Base-by-base conservation (phyloP, 2,329 filamentous ascomycete species). In the Fusarium sp. region DNA sequence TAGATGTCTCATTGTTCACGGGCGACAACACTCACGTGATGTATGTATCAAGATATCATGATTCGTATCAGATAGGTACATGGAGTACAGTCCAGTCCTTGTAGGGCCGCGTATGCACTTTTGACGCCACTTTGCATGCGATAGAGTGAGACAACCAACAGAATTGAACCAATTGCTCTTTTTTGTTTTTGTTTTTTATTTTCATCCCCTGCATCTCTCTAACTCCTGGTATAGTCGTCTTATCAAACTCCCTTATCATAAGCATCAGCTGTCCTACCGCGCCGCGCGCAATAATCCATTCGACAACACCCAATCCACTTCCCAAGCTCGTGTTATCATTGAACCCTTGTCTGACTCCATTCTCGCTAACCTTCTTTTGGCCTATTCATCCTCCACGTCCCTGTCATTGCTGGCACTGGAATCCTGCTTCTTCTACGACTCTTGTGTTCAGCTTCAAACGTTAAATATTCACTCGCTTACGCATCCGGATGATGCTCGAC, bases 401-500 rank as follows among this genome's bases (percentile, higher is more conserved):
- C 30, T 52, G 28, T 57, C 57, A 51, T 63, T 28, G 30, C 40
- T 46, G n/a, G 28, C 53, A 30, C 51, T 47, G 50, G 53, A 67
- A 55, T 58, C 42, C 50, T 53, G 41, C 28, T 51, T 55, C 60
- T 51, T 45, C 46, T 55, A 47, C 63, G 42, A 56, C 36, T 47
- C 37, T 70, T 50, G 50, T 59, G 59, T 60, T 46, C 53, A 59
- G 51, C 44, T 67, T 69, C 53, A 62, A 46, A 44, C 34, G 30
- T 38, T 34, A 33, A 34, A 47, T 47, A 51, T 70, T 52, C 67
- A 52, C 51, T 70, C 57, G 53, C 55, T 65, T 46, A 42, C 45
- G 69, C 61, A 71, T 71, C 61, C 44, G 28, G 34, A 65, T 45
- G 46, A 72, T 72, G 69, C 69, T 56, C 57, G 51, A 70, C 70